A percentile compares a stretch with the other conserved stretches of the same genome.
These are phyloP conservation scores for Flaveria sonorensis DNA, from an alignment of 129 eudicot genomes.

Conservation along the genomic window DNA sequence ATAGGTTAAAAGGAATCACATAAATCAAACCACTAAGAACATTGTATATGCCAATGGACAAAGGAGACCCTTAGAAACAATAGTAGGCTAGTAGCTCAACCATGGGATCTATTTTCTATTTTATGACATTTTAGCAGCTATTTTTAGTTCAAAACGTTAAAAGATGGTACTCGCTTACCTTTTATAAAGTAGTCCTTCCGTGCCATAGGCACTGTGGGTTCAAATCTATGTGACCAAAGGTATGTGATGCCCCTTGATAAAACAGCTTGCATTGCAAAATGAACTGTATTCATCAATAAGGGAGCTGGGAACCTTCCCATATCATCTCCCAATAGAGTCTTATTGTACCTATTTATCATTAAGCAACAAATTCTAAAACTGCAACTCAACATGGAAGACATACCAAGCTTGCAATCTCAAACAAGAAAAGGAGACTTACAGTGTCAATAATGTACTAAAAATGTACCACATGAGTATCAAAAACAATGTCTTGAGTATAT, in stretches of 20 bases:
- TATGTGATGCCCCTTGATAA: conserved; percentile 78
- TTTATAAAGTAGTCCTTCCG: conserved; percentile 82
- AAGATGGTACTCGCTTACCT: conserved; percentile 45
- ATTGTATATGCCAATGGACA: background rate
- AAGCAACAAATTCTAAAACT: conserved; percentile 19
- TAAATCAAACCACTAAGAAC: conserved; percentile 8
- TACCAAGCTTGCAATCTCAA: conserved; percentile 24
- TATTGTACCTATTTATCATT: conserved; percentile 64
- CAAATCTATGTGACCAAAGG: conserved; percentile 74
- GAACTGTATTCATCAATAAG: conserved; percentile 87
- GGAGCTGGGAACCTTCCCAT: conserved; percentile 98
- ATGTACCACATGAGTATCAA: conserved; percentile 84
- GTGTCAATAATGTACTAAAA: conserved; percentile 76
- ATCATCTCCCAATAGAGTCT: conserved; percentile 78
- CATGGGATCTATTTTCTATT: background rate
- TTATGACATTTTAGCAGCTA: background rate
- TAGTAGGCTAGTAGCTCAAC: background rate
- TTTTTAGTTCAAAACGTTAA: background rate
- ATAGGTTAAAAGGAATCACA: background rate
- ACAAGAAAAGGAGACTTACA: conserved; percentile 59
- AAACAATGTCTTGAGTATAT: conserved; percentile 77
- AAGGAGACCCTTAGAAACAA: conserved; percentile 16
- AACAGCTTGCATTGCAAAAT: conserved; percentile 93
- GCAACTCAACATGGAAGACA: conserved; percentile 6
- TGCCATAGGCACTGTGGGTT: conserved; percentile 58